These are phyloP conservation scores for Stachybotrys chartarum DNA, from an alignment of 2,329 filamentous ascomycete species.

Conservation along the genomic window DNA sequence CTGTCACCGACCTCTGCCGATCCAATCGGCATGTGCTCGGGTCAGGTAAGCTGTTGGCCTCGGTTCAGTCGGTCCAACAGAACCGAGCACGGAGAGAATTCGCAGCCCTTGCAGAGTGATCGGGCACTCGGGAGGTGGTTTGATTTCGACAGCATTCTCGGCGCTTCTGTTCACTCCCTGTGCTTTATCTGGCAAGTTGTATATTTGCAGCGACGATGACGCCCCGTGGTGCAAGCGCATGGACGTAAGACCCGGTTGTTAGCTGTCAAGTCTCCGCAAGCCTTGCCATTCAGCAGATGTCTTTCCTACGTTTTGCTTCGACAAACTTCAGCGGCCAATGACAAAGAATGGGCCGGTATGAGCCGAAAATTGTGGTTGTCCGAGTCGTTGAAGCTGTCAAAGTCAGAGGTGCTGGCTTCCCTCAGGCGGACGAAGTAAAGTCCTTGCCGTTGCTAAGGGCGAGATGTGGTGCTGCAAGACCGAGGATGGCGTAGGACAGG, in stretches of 20 bases:
- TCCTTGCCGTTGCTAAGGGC: conserved; percentile 11
- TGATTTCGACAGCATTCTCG: background rate
- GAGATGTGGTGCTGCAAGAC: conserved; percentile 26
- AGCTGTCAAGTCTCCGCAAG: too few relatives aligned
- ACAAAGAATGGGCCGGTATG: conserved; percentile 9
- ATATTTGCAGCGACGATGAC: too few relatives aligned
- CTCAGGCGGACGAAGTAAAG: conserved; percentile 18
- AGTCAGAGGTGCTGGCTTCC: conserved; percentile 2
- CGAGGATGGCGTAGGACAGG: conserved; percentile 29
- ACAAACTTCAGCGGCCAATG: conserved; percentile 5
- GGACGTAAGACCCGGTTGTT: too few relatives aligned
- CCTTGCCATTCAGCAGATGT: too few relatives aligned
- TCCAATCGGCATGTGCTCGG: background rate
- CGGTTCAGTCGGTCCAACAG: background rate
- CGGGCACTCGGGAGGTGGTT: background rate
- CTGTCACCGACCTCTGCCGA: background rate
- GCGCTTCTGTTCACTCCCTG: too few relatives aligned
- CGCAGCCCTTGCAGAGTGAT: background rate
- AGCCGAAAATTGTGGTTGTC: conserved; percentile 6
- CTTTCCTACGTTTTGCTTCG: background rate
- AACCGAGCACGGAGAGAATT: background rate
- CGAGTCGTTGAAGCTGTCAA: conserved; percentile 5
- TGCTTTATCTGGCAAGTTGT: too few relatives aligned
- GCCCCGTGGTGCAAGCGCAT: too few relatives aligned
- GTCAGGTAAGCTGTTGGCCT: background rate